These are phyloP conservation scores for Zanthoxylum bungeanum DNA, from an alignment of 345 rosid genomes.

Conservation along the genomic window DNA sequence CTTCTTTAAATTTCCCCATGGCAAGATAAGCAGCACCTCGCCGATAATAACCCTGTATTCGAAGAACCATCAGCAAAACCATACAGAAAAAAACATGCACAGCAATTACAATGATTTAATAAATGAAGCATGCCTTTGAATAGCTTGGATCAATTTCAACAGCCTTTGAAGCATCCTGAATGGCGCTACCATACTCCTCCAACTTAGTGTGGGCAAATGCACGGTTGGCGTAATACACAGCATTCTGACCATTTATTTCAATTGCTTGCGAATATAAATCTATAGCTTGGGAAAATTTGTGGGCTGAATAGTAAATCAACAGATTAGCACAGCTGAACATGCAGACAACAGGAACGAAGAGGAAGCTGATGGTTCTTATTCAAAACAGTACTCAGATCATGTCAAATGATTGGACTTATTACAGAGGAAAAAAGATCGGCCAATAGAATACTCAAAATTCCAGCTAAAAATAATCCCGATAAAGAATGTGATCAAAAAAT, in stretches of 20 bases:
- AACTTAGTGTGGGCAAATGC: slow-evolving; percentile 88
- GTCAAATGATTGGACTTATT: neutral
- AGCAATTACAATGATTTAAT: neutral
- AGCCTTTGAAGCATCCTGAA: slow-evolving; percentile 91
- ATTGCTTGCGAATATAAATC: slow-evolving; percentile 84
- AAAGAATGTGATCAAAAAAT: neutral
- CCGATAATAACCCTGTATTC: slow-evolving; percentile 81
- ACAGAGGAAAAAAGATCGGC: neutral
- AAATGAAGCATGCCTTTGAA: slow-evolving; percentile 56
- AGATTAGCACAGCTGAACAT: slow-evolving; percentile 8
- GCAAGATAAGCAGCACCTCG: slow-evolving; percentile 97
- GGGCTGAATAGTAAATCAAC: slow-evolving; percentile 43
- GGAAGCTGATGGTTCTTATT: neutral
- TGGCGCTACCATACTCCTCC: slow-evolving; percentile 98
- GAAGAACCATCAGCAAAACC: slow-evolving; percentile 22
- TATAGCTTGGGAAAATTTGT: slow-evolving; percentile 73
- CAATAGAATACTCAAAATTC: neutral
- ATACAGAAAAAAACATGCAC: neutral
- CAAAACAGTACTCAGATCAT: neutral
- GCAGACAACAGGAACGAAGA: neutral
- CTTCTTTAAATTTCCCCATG: slow-evolving; percentile 96
- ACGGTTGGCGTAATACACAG: slow-evolving; percentile 97
- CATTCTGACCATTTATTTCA: slow-evolving; percentile 55
- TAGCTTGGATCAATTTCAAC: slow-evolving; percentile 81
- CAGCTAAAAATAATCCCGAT: neutral